phyloP scores from a whole-genome alignment of 495 filamentous ascomycete genomes.

The Cercophora scortea region DNA sequence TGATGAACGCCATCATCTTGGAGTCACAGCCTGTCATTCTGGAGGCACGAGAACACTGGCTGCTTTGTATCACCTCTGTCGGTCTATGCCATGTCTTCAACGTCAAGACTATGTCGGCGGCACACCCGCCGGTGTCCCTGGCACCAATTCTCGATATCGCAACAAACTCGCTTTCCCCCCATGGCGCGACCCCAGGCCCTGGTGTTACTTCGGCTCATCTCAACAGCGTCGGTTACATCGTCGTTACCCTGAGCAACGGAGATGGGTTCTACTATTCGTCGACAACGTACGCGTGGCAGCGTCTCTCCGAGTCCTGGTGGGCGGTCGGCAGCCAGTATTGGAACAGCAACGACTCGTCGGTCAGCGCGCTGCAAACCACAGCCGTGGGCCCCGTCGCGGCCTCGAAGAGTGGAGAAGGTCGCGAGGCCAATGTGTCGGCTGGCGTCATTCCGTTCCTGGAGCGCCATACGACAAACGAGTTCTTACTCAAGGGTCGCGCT shows the following conservation, averaged over 20 bases:
- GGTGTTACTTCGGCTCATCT: slow-evolving; percentile 84
- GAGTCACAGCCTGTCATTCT: slow-evolving; percentile 92
- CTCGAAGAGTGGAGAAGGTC: slow-evolving; percentile 25
- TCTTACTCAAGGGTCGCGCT: slow-evolving; percentile 82
- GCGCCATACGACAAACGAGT: slow-evolving; percentile 87
- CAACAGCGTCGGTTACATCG: slow-evolving; percentile 74
- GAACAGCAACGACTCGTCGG: slow-evolving; percentile 86
- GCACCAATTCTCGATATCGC: slow-evolving; percentile 87
- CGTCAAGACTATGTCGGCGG: slow-evolving; percentile 70
- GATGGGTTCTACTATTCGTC: slow-evolving; percentile 86
- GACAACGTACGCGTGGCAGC: slow-evolving; percentile 84
- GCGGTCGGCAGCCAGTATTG: slow-evolving; percentile 96
- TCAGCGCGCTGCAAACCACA: slow-evolving; percentile 67
- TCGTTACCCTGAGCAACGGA: slow-evolving; percentile 83
- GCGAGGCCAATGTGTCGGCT: slow-evolving; percentile 64
- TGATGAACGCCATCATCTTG: slow-evolving; percentile 74
- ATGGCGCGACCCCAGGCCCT: slow-evolving; percentile 63
- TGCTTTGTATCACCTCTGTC: slow-evolving; percentile 80
- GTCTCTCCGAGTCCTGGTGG: slow-evolving; percentile 94
- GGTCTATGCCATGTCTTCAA: slow-evolving; percentile 95
- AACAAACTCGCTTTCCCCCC: slow-evolving; percentile 49
- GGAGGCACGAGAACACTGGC: slow-evolving; percentile 80
- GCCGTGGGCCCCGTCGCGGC: slow-evolving; percentile 44
- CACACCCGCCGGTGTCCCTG: slow-evolving; percentile 84
- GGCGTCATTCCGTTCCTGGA: slow-evolving; percentile 91